Evolutionary conservation across 495 filamentous ascomycete genomes (phyloP).

Genomic region (Penicillium riverlandense): DNA sequence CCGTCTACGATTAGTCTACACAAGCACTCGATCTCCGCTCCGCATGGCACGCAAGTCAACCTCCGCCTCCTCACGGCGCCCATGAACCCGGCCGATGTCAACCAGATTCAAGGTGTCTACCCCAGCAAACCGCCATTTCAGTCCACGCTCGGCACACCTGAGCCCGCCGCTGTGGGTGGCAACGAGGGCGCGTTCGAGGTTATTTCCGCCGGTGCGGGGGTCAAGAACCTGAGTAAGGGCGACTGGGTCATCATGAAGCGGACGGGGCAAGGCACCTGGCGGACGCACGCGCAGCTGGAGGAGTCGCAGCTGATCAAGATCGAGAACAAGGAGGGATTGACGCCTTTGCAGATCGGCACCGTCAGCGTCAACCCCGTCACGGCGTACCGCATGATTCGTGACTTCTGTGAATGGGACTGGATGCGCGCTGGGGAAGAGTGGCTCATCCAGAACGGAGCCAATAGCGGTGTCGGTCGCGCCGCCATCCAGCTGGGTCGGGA

Average conservation of each 20-base stretch:
- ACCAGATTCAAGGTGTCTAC: slow-evolving; percentile 96
- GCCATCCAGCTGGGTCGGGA: slow-evolving; percentile 75
- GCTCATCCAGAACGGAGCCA: slow-evolving; percentile 96
- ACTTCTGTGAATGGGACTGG: slow-evolving; percentile 60
- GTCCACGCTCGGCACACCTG: slow-evolving; percentile 60
- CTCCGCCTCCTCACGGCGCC: slow-evolving; percentile 78
- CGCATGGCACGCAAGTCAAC: slow-evolving; percentile 52
- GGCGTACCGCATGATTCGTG: slow-evolving; percentile 84
- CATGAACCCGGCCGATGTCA: slow-evolving; percentile 96
- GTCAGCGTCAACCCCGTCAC: slow-evolving; percentile 88
- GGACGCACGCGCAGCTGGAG: slow-evolving; percentile 77
- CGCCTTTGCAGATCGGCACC: slow-evolving; percentile 68
- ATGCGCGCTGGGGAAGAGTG: slow-evolving; percentile 54
- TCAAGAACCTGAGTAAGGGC: slow-evolving; percentile 52
- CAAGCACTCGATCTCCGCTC: slow-evolving; percentile 72
- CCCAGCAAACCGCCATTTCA: slow-evolving; percentile 72
- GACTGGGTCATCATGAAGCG: slow-evolving; percentile 88
- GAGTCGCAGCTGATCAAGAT: slow-evolving; percentile 59
- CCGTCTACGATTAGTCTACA: slow-evolving; percentile 49
- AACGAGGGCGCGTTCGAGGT: slow-evolving; percentile 94
- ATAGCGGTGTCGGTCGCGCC: slow-evolving; percentile 81
- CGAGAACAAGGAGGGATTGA: slow-evolving; percentile 59
- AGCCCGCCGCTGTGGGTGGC: slow-evolving; percentile 68
- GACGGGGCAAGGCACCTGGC: slow-evolving; percentile 82
- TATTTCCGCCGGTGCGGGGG: slow-evolving; percentile 51